Evolutionary conservation across 306 rosid genomes (phyloP).

Genomic region (Begonia loranthoides): DNA sequence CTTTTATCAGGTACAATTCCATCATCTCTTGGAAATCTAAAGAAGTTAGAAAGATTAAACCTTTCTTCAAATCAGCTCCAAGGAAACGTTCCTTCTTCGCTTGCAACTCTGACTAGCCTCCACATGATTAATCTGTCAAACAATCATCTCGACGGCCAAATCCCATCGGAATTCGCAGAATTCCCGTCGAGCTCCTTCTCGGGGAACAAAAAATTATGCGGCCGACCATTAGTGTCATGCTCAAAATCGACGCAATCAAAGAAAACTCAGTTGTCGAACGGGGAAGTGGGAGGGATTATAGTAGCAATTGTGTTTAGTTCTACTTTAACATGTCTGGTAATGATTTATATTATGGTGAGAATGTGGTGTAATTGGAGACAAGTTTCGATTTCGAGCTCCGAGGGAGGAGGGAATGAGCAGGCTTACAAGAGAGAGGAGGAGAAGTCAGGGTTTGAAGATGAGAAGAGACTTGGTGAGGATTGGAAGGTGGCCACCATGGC

Average conservation of each 20-base stretch:
- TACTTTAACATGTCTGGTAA: constrained; percentile 46
- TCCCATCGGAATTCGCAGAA: constrained; percentile 50
- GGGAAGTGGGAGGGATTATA: constrained; percentile 46
- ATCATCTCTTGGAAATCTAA: constrained; percentile 53
- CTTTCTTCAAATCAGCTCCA: constrained; percentile 62
- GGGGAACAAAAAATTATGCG: constrained; percentile 53
- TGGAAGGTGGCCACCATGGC: constrained; percentile 67
- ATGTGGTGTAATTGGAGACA: constrained; percentile 94
- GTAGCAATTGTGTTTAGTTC: constrained; percentile 73
- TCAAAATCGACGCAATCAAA: constrained; percentile 22
- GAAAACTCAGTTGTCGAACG: constrained; percentile 34
- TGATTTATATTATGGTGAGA: constrained; percentile 72
- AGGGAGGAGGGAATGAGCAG: constrained; percentile 23
- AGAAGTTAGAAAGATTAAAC: constrained; percentile 75
- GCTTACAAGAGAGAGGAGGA: constrained; percentile 24
- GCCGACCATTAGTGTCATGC: constrained; percentile 52
- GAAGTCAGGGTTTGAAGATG: constrained; percentile 26
- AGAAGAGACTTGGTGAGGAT: constrained; percentile 9
- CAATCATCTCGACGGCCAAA: constrained; percentile 56
- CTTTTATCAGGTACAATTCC: constrained; percentile 60
- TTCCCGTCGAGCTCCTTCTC: constrained; percentile 71
- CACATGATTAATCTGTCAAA: constrained; percentile 68
- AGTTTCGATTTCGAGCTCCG: constrained; percentile 48
- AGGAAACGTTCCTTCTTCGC: constrained; percentile 54
- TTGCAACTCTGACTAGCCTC: constrained; percentile 68